phyloP scores from a whole-genome alignment of 768 basidiomycete genomes.

The Lepiota subincarnata region DNA sequence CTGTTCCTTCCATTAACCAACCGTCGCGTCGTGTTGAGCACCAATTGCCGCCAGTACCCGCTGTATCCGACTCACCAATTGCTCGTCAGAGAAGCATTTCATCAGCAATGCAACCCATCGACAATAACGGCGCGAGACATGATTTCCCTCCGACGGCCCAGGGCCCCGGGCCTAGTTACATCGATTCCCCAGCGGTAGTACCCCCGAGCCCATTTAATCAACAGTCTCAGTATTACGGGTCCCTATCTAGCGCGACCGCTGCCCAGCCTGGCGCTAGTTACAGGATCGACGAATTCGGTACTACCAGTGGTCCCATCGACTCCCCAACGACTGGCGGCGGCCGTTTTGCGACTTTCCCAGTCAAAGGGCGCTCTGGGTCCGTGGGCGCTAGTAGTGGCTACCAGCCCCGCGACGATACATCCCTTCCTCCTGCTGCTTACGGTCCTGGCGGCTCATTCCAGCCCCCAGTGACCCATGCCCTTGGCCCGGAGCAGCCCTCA shows the following conservation, averaged over 20 bases:
- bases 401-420: neutral
- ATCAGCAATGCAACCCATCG: neutral
- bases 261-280: no score
- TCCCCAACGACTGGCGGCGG: constrained; percentile 30
- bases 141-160: constrained; percentile 12
- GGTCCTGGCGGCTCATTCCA: constrained; percentile 27
- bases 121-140: neutral
- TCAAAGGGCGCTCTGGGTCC: constrained; percentile 30
- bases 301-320: constrained; percentile 21
- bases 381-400: constrained; percentile 21
- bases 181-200: constrained; percentile 19
- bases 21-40: constrained; percentile 17
- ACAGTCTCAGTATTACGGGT: constrained; percentile 3
- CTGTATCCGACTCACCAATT: constrained; percentile 2
- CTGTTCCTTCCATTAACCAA: constrained; percentile 26
- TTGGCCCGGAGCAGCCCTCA: constrained; percentile 8
- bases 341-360: constrained; percentile 68
- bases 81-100: neutral
- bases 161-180: constrained; percentile 21
- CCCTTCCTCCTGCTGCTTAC: constrained; percentile 8
- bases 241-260: constrained; percentile 6
- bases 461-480: constrained; percentile 32
- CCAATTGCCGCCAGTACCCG: constrained; percentile 7
- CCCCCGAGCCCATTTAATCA: neutral
- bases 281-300: constrained; percentile 41